Conservation (phyloP, 2,329 filamentous ascomycete species). For the Trichoderma pleuroti region DNA sequence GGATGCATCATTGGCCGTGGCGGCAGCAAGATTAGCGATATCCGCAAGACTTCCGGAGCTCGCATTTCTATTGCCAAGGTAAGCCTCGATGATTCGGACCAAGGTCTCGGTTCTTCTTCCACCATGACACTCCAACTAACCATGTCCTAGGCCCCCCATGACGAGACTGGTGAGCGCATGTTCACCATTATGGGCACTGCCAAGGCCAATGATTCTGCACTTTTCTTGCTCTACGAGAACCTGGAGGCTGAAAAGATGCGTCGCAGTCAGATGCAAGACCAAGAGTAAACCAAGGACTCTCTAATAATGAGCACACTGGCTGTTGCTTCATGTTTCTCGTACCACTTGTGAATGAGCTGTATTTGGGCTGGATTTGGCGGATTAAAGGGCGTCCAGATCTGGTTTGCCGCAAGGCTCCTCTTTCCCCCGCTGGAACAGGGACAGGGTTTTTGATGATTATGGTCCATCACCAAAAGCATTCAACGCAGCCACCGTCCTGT, state of each 20-base stretch:
- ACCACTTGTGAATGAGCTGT: conserved; percentile 30
- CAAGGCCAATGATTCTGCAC: conserved; percentile 88
- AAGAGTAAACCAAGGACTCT: conserved; percentile 42
- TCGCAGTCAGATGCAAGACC: conserved; percentile 70
- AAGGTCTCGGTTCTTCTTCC: not conserved
- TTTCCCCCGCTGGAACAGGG: conserved; percentile 43
- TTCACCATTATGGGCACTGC: conserved; percentile 98
- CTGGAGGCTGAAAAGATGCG: conserved; percentile 99
- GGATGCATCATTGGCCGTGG: conserved; percentile 96
- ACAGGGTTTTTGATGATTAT: conserved; percentile 44
- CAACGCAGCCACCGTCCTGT: conserved; percentile 24
- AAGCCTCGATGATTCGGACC: conserved; percentile 24
- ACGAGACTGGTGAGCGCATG: conserved; percentile 98
- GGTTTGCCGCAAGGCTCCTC: conserved; percentile 60
- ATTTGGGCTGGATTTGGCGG: conserved; percentile 51
- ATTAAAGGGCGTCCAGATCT: conserved; percentile 51
- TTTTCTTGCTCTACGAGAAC: conserved; percentile 97
- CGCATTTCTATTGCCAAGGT: conserved; percentile 96
- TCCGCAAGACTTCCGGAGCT: conserved; percentile 92
- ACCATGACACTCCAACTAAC: not conserved
- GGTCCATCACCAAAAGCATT: conserved; percentile 28
- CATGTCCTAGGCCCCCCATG: conserved; percentile 68
- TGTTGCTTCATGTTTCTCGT: conserved; percentile 31
- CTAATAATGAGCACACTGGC: conserved; percentile 21
- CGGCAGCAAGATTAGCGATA: conserved; percentile 97